A percentile compares a stretch with the other conserved stretches of the same genome.
Evolutionary conservation across 495 filamentous ascomycete genomes (phyloP).

Genomic region (Penicillium bovifimosum): DNA sequence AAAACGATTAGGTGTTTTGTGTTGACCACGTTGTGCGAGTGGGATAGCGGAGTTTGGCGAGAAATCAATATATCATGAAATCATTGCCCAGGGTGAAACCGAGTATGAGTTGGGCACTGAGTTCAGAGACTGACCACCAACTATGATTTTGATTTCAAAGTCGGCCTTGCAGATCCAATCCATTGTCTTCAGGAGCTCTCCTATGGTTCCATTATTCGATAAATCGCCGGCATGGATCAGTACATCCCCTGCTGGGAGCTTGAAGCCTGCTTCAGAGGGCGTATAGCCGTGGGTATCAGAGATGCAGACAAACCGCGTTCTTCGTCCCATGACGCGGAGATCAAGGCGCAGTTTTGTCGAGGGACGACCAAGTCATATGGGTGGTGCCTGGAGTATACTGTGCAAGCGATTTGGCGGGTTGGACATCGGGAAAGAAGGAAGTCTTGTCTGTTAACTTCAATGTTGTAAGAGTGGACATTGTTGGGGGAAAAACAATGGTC

Average conservation of each 20-base stretch:
- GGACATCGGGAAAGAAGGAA: conserved; percentile 1
- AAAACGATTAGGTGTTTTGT: not conserved
- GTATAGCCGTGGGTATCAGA: conserved; percentile 57
- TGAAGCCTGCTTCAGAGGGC: conserved; percentile 46
- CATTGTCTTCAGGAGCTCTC: conserved; percentile 48
- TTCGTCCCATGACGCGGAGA: conserved; percentile 30
- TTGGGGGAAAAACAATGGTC: conserved; percentile 12
- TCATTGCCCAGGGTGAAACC: not conserved
- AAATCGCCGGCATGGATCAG: conserved; percentile 59
- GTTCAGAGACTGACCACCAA: conserved; percentile 45
- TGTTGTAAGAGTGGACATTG: not conserved
- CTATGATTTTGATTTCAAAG: conserved; percentile 52
- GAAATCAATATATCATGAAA: not conserved
- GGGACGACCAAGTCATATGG: not conserved
- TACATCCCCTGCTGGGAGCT: conserved; percentile 53
- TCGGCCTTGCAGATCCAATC: conserved; percentile 52
- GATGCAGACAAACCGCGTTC: conserved; percentile 54
- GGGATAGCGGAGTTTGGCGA: not conserved
- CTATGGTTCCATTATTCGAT: conserved; percentile 50
- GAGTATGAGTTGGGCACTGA: conserved; percentile 1
- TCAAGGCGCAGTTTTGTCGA: not conserved
- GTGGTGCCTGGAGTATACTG: not conserved
- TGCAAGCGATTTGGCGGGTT: not conserved
- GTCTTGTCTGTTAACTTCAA: not conserved
- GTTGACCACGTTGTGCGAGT: not conserved